Conservation (phyloP, 1,284 basidiomycete species). For the Somion occarium region DNA sequence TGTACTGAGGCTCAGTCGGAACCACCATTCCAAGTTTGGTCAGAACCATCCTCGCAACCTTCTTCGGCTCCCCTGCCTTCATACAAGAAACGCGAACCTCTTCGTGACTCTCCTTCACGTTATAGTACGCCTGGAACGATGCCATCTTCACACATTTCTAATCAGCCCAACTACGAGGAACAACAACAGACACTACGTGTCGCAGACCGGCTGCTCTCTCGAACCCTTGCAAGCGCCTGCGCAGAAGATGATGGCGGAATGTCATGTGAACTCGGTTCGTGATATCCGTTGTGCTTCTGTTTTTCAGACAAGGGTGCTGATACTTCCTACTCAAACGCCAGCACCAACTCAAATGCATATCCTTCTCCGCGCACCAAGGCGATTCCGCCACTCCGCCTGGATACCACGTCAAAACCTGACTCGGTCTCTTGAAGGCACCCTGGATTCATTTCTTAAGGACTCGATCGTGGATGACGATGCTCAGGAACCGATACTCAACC, state of each 20-base stretch:
- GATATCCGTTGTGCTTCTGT: neutral
- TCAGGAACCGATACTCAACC: slow-evolving; percentile 12
- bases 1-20: neutral
- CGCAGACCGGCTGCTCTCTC: slow-evolving; percentile 58
- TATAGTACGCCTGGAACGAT: slow-evolving; percentile 9
- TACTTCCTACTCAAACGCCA: slow-evolving; percentile 21
- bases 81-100: neutral
- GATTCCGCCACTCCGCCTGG: slow-evolving; percentile 71
- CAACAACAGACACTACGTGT: slow-evolving; percentile 44
- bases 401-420: slow-evolving; percentile 58
- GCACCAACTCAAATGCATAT: slow-evolving; percentile 69
- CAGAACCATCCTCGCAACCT: neutral
- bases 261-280: slow-evolving; percentile 55
- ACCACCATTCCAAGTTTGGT: neutral
- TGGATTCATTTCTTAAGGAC: slow-evolving; percentile 37
- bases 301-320: neutral
- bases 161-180: slow-evolving; percentile 32
- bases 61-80: neutral
- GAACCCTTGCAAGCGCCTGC: slow-evolving; percentile 50
- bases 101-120: slow-evolving; percentile 1
- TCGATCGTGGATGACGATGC: slow-evolving; percentile 7
- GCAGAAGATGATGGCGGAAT: slow-evolving; percentile 56
- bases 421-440: slow-evolving; percentile 25
- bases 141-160: slow-evolving; percentile 13
- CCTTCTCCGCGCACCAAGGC: slow-evolving; percentile 63